These are phyloP conservation scores for Chlamydomonas reinhardtii DNA, from an alignment of 163 green algal genomes.

Conservation along the genomic window DNA sequence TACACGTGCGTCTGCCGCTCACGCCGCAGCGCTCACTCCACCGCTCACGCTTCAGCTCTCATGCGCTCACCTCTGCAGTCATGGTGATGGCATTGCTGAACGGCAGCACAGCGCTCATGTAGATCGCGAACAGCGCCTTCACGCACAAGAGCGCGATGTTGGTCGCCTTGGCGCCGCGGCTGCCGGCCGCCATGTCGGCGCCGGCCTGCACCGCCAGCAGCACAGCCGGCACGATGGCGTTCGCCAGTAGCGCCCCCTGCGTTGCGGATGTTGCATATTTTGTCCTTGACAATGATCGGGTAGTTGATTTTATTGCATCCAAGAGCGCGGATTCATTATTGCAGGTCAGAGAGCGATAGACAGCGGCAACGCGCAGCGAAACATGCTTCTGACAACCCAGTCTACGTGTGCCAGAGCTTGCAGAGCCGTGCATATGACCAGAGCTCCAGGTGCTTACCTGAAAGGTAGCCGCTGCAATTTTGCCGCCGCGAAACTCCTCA, in stretches of 20 bases:
- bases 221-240: slow-evolving; percentile 6
- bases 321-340: too few species aligned
- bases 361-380: too few species aligned
- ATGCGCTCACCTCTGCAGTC: not conserved
- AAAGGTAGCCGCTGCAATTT: not conserved
- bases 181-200: not conserved
- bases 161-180: not conserved
- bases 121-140: slow-evolving; percentile 6
- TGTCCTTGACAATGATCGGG: too few species aligned
- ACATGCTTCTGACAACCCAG: too few species aligned
- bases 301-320: too few species aligned
- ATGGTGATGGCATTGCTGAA: not conserved
- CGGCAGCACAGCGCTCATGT: not conserved
- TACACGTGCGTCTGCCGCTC: too few species aligned
- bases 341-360: too few species aligned
- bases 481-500: slow-evolving; percentile 5
- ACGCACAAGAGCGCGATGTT: slow-evolving; percentile 3
- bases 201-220: slow-evolving; percentile 22
- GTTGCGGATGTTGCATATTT: too few species aligned
- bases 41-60: too few species aligned
- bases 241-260: slow-evolving; percentile 18
- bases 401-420: too few species aligned
- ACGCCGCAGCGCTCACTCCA: too few species aligned
- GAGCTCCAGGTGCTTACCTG: not conserved
- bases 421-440: too few species aligned